These are phyloP conservation scores for Leccinum subtestaceum DNA, from an alignment of 768 basidiomycete species.

Conservation along the genomic window DNA sequence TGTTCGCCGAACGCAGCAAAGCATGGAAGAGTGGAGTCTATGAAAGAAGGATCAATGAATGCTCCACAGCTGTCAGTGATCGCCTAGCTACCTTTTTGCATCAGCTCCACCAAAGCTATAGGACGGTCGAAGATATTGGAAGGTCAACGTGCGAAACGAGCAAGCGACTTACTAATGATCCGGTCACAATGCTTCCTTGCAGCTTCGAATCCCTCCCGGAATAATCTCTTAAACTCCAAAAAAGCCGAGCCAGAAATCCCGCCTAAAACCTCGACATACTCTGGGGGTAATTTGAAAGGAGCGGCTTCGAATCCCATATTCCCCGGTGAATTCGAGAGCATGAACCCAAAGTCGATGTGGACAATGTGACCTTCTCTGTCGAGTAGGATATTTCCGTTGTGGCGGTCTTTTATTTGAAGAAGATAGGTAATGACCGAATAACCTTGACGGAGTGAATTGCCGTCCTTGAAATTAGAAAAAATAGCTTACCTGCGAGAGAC, in stretches of 20 bases:
- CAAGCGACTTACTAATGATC: constrained; percentile 70
- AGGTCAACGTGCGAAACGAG: neutral
- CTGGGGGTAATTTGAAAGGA: constrained; percentile 92
- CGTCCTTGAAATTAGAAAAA: neutral
- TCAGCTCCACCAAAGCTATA: constrained; percentile 85
- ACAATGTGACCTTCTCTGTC: constrained; percentile 94
- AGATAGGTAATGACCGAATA: constrained; percentile 97
- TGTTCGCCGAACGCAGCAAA: constrained; percentile 89
- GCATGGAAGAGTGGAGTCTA: constrained; percentile 88
- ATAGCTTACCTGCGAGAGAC: constrained; percentile 69
- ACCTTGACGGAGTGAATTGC: constrained; percentile 40
- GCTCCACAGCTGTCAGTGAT: neutral
- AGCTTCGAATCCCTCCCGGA: constrained; percentile 91
- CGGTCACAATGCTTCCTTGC: constrained; percentile 95
- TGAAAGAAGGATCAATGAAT: constrained; percentile 1
- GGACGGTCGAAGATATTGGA: constrained; percentile 2
- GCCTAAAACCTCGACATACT: constrained; percentile 95
- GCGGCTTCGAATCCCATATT: constrained; percentile 99
- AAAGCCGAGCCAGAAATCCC: constrained; percentile 76
- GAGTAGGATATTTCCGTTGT: constrained; percentile 96
- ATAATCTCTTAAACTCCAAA: constrained; percentile 79
- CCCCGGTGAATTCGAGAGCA: constrained; percentile 94
- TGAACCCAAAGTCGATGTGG: constrained; percentile 99
- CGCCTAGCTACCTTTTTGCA: constrained; percentile 79
- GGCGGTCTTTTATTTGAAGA: constrained; percentile 96